Evolutionary conservation across 1,139 yeast genomes (phyloP).

Genomic region (Lodderomyces beijingensis): DNA sequence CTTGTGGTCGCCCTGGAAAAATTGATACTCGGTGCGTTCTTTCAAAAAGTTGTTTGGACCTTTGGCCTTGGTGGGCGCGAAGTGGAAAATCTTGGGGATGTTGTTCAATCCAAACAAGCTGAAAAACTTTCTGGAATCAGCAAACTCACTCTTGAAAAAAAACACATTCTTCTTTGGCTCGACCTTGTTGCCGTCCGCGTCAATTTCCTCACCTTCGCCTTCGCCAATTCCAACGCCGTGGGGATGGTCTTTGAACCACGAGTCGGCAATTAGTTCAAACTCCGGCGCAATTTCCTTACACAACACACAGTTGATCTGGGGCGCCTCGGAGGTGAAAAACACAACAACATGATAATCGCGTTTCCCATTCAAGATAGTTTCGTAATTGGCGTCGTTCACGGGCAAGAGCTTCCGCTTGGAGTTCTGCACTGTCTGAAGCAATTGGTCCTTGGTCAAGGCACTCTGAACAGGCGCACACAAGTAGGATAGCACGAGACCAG

Average conservation of each 20-base stretch:
- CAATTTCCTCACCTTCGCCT: constrained; percentile 19
- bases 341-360: constrained; percentile 66
- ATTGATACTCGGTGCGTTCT: constrained; percentile 44
- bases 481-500: no score
- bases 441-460: constrained; percentile 27
- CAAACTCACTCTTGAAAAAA: constrained; percentile 74
- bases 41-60: constrained; percentile 25
- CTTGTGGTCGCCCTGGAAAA: constrained; percentile 52
- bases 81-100: constrained; percentile 75
- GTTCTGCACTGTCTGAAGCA: constrained; percentile 19
- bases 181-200: constrained; percentile 24
- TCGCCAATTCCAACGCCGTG: constrained; percentile 29
- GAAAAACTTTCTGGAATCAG: constrained; percentile 52
- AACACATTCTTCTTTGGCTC: constrained; percentile 38
- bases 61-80: constrained; percentile 48
- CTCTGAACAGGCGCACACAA: constrained; percentile 11
- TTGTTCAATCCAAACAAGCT: constrained; percentile 54
- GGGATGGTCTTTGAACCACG: constrained; percentile 50
- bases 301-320: constrained; percentile 71
- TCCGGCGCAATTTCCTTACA: constrained; percentile 73
- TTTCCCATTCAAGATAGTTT: constrained; percentile 56
- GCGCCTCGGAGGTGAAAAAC: constrained; percentile 68
- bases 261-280: constrained; percentile 50
- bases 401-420: constrained; percentile 21
- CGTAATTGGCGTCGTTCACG: constrained; percentile 60